A percentile compares a stretch with the other conserved stretches of the same genome.
Conservation (phyloP, 1,284 basidiomycete species). For the Tremellales sp. region DNA sequence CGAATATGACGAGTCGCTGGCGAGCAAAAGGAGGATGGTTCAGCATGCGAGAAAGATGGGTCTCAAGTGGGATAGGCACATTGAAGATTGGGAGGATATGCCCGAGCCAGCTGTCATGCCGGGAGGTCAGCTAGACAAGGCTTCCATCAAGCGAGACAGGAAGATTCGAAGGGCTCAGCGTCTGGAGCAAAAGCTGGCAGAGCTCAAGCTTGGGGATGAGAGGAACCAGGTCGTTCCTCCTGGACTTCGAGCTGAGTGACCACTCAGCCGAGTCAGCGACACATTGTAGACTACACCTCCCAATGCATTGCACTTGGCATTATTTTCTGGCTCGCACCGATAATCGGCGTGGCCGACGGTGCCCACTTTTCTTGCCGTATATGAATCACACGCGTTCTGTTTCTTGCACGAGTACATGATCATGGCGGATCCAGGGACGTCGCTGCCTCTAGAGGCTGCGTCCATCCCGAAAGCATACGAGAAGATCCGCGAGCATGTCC, state of each 20-base stretch:
- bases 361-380: background rate
- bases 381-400: background rate
- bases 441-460: conserved; percentile 3
- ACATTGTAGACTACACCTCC: background rate
- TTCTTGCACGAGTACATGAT: too few relatives aligned
- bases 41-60: conserved; percentile 15
- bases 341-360: background rate
- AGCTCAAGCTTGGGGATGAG: conserved; percentile 17
- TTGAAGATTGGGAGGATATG: conserved; percentile 21
- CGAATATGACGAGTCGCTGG: conserved; percentile 29
- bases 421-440: conserved; percentile 9
- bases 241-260: background rate
- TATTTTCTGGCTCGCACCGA: too few relatives aligned
- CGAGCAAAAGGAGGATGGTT: conserved; percentile 17
- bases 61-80: conserved; percentile 13
- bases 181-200: conserved; percentile 17
- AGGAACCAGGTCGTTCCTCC: conserved; percentile 33
- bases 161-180: conserved; percentile 18
- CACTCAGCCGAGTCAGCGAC: too few relatives aligned
- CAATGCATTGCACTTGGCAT: background rate
- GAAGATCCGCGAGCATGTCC: conserved; percentile 12
- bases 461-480: conserved; percentile 7
- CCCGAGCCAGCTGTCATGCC: conserved; percentile 15
- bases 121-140: background rate
- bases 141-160: conserved; percentile 11